Conservation (phyloP, 1,284 basidiomycete species). For the Cystobasidium slooffiae region DNA sequence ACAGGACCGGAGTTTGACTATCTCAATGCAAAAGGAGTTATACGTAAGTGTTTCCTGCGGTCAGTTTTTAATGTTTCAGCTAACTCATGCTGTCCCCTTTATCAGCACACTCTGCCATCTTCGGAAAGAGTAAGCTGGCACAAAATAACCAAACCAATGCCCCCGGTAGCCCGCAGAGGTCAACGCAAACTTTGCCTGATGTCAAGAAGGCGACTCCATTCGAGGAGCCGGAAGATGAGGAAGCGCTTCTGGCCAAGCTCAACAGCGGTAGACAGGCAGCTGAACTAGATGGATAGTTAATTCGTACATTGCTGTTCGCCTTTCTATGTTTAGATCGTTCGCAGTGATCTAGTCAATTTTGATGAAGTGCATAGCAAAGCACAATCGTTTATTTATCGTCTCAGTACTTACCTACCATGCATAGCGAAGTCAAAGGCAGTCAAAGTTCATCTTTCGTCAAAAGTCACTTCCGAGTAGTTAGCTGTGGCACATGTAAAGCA, state of each 20-base stretch:
- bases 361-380: too few relatives aligned
- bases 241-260: slow-evolving; percentile 19
- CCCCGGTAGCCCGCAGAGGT: slow-evolving; percentile 10
- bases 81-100: neutral
- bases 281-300: slow-evolving; percentile 25
- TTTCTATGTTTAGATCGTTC: too few relatives aligned
- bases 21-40: slow-evolving; percentile 57
- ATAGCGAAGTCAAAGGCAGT: too few relatives aligned
- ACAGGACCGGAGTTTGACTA: slow-evolving; percentile 54
- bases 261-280: slow-evolving; percentile 19
- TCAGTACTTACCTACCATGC: too few relatives aligned
- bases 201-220: neutral
- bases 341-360: too few relatives aligned
- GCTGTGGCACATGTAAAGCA: too few relatives aligned
- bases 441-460: too few relatives aligned
- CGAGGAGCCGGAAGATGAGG: slow-evolving; percentile 24
- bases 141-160: neutral
- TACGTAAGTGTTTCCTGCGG: slow-evolving; percentile 52
- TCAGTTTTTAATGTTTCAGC: neutral
- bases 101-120: slow-evolving; percentile 32
- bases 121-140: slow-evolving; percentile 31
- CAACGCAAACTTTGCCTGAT: neutral
- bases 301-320: too few relatives aligned
- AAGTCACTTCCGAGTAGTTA: too few relatives aligned
- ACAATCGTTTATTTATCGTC: too few relatives aligned